Evolutionary conservation across 371 early-diverging fungal species (phyloP).

Genomic region (Fennellomyces sp.): DNA sequence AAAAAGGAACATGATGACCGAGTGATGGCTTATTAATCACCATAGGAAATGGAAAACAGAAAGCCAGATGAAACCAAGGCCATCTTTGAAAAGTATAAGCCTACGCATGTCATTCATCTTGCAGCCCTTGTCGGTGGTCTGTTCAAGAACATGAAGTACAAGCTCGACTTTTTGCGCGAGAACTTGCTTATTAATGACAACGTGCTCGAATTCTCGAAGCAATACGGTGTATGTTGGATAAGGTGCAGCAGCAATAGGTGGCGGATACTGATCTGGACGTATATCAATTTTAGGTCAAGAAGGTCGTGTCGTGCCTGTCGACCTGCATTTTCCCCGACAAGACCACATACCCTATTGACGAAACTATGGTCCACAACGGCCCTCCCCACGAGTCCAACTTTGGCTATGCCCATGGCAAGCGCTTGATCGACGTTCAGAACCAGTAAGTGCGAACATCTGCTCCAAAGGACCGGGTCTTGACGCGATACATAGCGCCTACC

Average conservation of each 20-base stretch:
- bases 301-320: constrained; percentile 86
- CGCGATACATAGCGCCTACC: constrained; percentile 64
- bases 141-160: constrained; percentile 86
- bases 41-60: constrained; percentile 31
- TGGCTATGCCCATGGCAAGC: constrained; percentile 89
- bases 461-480: not conserved
- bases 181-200: constrained; percentile 88
- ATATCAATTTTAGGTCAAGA: constrained; percentile 61
- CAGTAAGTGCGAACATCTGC: too few relatives aligned
- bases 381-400: constrained; percentile 88
- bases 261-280: not conserved
- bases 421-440: constrained; percentile 89
- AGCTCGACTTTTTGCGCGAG: constrained; percentile 78
- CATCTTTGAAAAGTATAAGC: constrained; percentile 78
- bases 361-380: constrained; percentile 88
- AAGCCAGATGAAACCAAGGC: constrained; percentile 64
- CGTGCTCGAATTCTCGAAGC: constrained; percentile 67
- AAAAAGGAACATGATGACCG: constrained; percentile 14
- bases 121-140: constrained; percentile 90
- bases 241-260: not conserved
- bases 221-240: constrained; percentile 53
- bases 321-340: constrained; percentile 91
- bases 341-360: constrained; percentile 86
- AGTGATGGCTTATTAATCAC: not conserved
- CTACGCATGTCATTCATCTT: constrained; percentile 85